phyloP scores from a whole-genome alignment of 1,284 basidiomycete species.

The Tremellales sp. region DNA sequence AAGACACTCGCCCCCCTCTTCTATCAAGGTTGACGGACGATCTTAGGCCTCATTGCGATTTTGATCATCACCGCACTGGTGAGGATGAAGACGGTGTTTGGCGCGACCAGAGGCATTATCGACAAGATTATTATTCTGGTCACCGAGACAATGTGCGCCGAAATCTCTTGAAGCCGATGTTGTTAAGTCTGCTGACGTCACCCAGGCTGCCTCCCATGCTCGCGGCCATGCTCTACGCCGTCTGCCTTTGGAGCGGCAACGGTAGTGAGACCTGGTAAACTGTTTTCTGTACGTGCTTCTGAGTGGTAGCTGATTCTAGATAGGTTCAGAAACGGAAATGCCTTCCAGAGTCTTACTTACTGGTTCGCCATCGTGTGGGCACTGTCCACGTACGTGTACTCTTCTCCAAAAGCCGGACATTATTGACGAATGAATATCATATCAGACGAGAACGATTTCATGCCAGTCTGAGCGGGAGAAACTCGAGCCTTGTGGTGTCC shows the following conservation, averaged over 20 bases:
- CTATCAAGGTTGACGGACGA: background rate
- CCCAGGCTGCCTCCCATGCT: constrained; percentile 8
- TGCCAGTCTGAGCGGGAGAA: no score
- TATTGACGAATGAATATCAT: no score
- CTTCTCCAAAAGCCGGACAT: background rate
- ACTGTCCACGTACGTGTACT: constrained; percentile 6
- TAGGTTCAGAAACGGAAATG: constrained; percentile 1
- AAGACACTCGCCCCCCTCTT: no score
- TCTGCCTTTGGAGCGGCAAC: background rate
- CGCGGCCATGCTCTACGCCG: background rate
- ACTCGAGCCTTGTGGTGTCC: no score
- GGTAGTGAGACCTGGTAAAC: background rate
- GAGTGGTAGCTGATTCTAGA: background rate
- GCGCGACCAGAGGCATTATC: constrained; percentile 4
- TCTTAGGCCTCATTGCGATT: background rate
- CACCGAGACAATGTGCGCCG: constrained; percentile 8
- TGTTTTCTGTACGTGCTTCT: background rate
- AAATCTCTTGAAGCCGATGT: background rate
- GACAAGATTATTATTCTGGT: constrained; percentile 2
- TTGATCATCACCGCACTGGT: constrained; percentile 7
- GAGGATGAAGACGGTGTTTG: constrained; percentile 3
- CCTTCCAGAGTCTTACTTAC: constrained; percentile 6
- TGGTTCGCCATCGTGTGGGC: constrained; percentile 10
- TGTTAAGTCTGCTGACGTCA: background rate
- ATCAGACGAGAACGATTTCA: background rate